phyloP scores from a whole-genome alignment of 202 grass and related monocot species.

The Saccharum hybrid region DNA sequence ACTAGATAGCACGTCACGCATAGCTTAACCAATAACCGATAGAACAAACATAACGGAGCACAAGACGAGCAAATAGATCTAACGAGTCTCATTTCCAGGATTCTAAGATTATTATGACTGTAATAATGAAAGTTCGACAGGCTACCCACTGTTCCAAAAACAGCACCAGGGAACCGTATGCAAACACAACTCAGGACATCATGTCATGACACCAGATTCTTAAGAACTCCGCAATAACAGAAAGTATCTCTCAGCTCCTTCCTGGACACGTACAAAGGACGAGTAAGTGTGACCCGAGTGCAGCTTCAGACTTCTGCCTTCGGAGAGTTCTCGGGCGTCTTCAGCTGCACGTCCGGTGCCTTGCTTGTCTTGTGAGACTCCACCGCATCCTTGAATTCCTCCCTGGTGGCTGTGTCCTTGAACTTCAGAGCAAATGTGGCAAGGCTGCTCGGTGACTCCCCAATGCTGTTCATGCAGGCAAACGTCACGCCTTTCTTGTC shows the following conservation, averaged over 20 bases:
- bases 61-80: not conserved
- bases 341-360: conserved; percentile 30
- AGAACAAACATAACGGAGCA: not conserved
- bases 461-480: conserved; percentile 82
- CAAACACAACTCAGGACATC: conserved; percentile 28
- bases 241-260: conserved; percentile 13
- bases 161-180: conserved; percentile 32
- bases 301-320: conserved; percentile 38
- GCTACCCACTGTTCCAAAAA: conserved; percentile 45
- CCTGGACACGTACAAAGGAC: conserved; percentile 21
- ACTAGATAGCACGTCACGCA: not conserved
- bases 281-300: not conserved
- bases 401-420: conserved; percentile 67
- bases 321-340: conserved; percentile 44
- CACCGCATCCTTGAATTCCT: conserved; percentile 73
- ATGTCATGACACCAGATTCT: conserved; percentile 24
- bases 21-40: not conserved
- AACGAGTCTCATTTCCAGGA: conserved; percentile 26
- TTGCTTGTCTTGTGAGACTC: conserved; percentile 60
- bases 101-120: conserved; percentile 47
- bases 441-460: conserved; percentile 55
- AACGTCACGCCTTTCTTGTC: conserved; percentile 94
- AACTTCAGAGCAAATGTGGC: conserved; percentile 92
- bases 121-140: conserved; percentile 33
- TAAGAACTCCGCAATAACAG: conserved; percentile 36